phyloP scores from a whole-genome alignment of 2,329 filamentous ascomycete genomes.

The Blastomyces emzantsi region DNA sequence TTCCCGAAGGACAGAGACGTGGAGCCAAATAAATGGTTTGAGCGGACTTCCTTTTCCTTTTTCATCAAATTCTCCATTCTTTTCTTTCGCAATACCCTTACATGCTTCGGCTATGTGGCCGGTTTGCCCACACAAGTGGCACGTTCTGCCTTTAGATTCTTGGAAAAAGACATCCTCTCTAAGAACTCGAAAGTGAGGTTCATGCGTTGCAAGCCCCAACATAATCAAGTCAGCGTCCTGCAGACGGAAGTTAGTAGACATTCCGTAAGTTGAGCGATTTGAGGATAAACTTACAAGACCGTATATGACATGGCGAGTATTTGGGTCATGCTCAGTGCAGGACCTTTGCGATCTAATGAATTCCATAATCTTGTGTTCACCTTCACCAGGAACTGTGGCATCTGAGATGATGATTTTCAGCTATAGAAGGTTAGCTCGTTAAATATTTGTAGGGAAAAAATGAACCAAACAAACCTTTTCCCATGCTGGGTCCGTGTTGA shows the following conservation, averaged over 20 bases:
- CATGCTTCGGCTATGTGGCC: slow-evolving; percentile 87
- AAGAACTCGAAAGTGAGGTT: slow-evolving; percentile 91
- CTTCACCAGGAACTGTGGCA: slow-evolving; percentile 93
- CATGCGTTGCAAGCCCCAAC: slow-evolving; percentile 92
- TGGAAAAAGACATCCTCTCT: slow-evolving; percentile 96
- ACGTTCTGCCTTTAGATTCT: slow-evolving; percentile 71
- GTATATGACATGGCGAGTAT: slow-evolving; percentile 96
- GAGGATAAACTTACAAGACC: slow-evolving; percentile 49
- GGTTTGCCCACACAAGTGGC: slow-evolving; percentile 82
- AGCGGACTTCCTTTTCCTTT: slow-evolving; percentile 60
- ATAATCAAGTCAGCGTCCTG: slow-evolving; percentile 94
- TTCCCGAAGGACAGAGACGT: slow-evolving; percentile 83
- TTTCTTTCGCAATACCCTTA: slow-evolving; percentile 66
- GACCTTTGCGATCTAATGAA: slow-evolving; percentile 90
- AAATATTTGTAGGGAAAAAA: neutral
- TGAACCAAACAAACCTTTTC: slow-evolving; percentile 47
- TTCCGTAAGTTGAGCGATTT: neutral
- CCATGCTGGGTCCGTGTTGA: slow-evolving; percentile 95
- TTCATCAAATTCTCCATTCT: slow-evolving; percentile 70
- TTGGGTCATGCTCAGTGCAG: slow-evolving; percentile 85
- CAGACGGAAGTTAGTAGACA: slow-evolving; percentile 19
- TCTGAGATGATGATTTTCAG: slow-evolving; percentile 98
- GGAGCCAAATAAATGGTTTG: slow-evolving; percentile 98
- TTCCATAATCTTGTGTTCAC: slow-evolving; percentile 99
- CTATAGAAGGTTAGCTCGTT: slow-evolving; percentile 27